phyloP scores from a whole-genome alignment of 2,329 filamentous ascomycete species.

The Aspergillus nomiae region DNA sequence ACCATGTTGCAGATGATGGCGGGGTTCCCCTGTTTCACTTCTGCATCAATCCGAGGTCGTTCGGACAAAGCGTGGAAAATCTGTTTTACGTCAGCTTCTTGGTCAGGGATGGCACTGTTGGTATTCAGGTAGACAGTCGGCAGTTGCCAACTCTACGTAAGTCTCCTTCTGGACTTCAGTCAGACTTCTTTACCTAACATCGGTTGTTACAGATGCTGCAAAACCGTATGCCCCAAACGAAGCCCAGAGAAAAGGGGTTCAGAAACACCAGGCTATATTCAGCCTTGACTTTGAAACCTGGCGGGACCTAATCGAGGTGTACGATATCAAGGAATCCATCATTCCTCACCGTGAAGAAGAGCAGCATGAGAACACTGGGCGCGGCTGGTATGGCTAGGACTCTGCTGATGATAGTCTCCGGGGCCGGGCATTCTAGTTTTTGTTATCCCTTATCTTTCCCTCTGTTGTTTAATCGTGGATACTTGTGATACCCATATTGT shows the following conservation, averaged over 20 bases:
- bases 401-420: background rate
- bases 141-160: conserved; percentile 78
- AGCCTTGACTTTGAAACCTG: conserved; percentile 84
- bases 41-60: conserved; percentile 84
- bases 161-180: conserved; percentile 35
- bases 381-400: conserved; percentile 66
- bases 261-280: conserved; percentile 83
- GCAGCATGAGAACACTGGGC: conserved; percentile 51
- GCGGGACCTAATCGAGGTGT: conserved; percentile 74
- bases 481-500: conserved; percentile 19
- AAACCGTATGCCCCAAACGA: conserved; percentile 52
- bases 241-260: conserved; percentile 54
- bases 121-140: conserved; percentile 71
- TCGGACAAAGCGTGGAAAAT: conserved; percentile 94
- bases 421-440: background rate
- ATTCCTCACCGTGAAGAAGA: conserved; percentile 78
- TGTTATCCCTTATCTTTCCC: background rate
- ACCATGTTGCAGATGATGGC: conserved; percentile 67
- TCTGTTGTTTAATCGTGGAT: conserved; percentile 7
- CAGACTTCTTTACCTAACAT: conserved; percentile 11
- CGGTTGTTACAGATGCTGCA: conserved; percentile 43
- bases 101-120: conserved; percentile 79
- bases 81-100: conserved; percentile 96
- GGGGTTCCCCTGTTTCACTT: conserved; percentile 83
- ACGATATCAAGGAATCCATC: conserved; percentile 75